These are phyloP conservation scores for Pharnaceum exiguum DNA, from an alignment of 148 eudicot genomes.

Conservation along the genomic window DNA sequence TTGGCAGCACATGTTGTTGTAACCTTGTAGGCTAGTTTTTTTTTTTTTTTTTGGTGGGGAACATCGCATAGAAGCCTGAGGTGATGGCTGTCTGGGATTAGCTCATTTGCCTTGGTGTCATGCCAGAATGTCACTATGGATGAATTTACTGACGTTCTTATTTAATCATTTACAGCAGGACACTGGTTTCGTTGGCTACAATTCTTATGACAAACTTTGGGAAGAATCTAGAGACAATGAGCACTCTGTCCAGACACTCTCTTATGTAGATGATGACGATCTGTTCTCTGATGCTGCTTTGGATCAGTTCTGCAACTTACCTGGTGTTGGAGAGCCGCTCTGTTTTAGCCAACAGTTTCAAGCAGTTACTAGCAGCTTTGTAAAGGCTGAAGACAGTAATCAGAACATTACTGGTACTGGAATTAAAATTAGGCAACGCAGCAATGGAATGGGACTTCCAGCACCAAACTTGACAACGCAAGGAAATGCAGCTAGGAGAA, in stretches of 20 bases:
- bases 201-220: neutral
- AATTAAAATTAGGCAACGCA: constrained; percentile 39
- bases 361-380: neutral
- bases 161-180: constrained; percentile 30
- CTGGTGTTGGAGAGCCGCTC: constrained; percentile 11
- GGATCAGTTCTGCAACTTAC: constrained; percentile 21
- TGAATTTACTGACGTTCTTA: constrained; percentile 15
- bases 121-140: neutral
- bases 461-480: constrained; percentile 24
- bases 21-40: neutral
- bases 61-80: neutral
- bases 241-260: constrained; percentile 8
- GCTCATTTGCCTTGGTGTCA: neutral
- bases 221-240: constrained; percentile 1
- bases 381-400: constrained; percentile 14
- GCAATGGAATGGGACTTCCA: constrained; percentile 4
- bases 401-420: constrained; percentile 29
- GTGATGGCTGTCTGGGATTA: neutral
- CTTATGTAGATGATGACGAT: constrained; percentile 15
- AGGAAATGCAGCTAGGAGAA: constrained; percentile 76
- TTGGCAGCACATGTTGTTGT: too few relatives aligned
- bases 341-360: neutral
- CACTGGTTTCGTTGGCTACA: constrained; percentile 15
- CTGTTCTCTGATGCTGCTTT: constrained; percentile 36
- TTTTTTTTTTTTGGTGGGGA: too few relatives aligned